Conservation (phyloP, 2,329 filamentous ascomycete genomes). For the Calonectria fujianensis region DNA sequence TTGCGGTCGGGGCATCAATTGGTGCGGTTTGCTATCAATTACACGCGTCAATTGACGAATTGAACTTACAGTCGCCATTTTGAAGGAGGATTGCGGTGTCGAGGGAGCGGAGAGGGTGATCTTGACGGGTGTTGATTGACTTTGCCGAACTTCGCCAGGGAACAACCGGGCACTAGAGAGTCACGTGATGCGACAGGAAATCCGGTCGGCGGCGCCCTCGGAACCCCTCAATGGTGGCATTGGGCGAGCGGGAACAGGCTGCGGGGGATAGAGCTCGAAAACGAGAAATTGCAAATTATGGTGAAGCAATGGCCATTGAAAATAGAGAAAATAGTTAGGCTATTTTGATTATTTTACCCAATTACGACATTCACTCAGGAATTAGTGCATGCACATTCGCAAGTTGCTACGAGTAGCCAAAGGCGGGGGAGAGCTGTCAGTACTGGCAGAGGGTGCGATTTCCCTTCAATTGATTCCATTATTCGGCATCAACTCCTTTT, state of each 20-base stretch:
- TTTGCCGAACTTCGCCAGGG: constrained; percentile 66
- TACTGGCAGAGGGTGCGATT: constrained; percentile 47
- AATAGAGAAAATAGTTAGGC: background rate
- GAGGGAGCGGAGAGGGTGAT: constrained; percentile 70
- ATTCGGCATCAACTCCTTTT: constrained; percentile 55
- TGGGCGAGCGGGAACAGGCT: constrained; percentile 10
- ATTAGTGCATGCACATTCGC: constrained; percentile 3
- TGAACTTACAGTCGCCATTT: constrained; percentile 82
- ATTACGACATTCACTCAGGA: background rate
- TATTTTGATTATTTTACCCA: too few relatives aligned
- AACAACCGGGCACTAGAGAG: constrained; percentile 53
- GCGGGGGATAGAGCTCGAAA: constrained; percentile 22
- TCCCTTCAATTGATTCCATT: constrained; percentile 55
- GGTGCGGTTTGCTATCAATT: constrained; percentile 45
- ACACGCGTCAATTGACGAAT: constrained; percentile 55
- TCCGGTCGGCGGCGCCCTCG: constrained; percentile 44
- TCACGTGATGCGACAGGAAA: constrained; percentile 58
- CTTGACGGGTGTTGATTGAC: constrained; percentile 67
- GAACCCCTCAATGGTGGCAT: constrained; percentile 51
- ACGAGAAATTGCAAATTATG: background rate
- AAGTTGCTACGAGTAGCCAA: background rate
- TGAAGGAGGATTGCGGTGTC: constrained; percentile 70
- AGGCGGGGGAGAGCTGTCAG: constrained; percentile 21
- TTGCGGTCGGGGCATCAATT: constrained; percentile 39
- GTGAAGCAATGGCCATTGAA: background rate